Conservation (phyloP, 2,329 filamentous ascomycete genomes). For the Rhexocercosporidium sp. region DNA sequence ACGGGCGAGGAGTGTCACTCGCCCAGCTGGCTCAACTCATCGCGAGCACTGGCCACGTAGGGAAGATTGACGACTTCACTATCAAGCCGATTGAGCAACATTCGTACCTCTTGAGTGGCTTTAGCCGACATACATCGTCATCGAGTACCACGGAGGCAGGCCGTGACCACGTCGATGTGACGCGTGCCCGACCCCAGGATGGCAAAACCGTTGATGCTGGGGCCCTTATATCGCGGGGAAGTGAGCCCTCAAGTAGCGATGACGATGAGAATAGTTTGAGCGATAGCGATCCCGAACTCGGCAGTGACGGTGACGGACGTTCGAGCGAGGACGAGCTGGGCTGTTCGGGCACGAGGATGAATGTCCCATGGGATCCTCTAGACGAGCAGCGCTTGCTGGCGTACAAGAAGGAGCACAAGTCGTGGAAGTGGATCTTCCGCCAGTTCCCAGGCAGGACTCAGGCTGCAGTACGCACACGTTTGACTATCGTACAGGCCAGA, state of each 20-base stretch:
- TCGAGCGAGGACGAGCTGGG: slow-evolving; percentile 16
- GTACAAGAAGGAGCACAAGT: no score
- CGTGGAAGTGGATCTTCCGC: no score
- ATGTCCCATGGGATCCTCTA: slow-evolving; percentile 18
- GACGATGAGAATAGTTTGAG: not conserved
- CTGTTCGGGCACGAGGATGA: not conserved
- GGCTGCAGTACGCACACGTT: no score
- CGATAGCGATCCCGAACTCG: not conserved
- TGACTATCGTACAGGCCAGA: no score
- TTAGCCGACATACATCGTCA: slow-evolving; percentile 28
- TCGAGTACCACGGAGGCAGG: not conserved
- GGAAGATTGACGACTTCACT: slow-evolving; percentile 22
- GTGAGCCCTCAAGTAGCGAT: slow-evolving; percentile 25
- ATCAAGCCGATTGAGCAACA: slow-evolving; percentile 8
- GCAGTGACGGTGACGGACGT: slow-evolving; percentile 16
- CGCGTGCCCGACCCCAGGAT: slow-evolving; percentile 20
- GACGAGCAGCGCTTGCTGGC: slow-evolving; percentile 11
- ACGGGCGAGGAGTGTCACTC: slow-evolving; percentile 26
- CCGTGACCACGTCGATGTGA: not conserved
- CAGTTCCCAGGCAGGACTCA: no score
- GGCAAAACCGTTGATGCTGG: slow-evolving; percentile 25
- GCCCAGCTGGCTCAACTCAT: slow-evolving; percentile 25
- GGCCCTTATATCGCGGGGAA: slow-evolving; percentile 21
- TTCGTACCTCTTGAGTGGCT: slow-evolving; percentile 31
- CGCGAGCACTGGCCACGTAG: slow-evolving; percentile 18